These are phyloP conservation scores for Cladorrhinum sp. DNA, from an alignment of 2,329 filamentous ascomycete species.

Conservation along the genomic window DNA sequence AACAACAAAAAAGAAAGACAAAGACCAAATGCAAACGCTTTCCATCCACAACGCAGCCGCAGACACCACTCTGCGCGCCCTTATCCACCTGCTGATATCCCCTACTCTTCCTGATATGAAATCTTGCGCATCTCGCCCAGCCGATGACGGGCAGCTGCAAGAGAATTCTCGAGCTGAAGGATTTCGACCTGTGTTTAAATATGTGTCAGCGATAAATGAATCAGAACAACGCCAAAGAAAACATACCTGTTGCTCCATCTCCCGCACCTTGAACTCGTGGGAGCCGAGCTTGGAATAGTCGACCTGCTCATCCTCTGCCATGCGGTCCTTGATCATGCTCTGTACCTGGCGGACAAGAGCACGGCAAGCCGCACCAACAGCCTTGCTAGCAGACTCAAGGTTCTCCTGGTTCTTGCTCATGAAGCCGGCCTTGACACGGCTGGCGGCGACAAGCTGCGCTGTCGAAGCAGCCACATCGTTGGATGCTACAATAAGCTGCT, in stretches of 20 bases:
- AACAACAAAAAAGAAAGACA: no score
- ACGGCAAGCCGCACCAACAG: slow-evolving; percentile 85
- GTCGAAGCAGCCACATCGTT: slow-evolving; percentile 97
- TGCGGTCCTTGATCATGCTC: slow-evolving; percentile 84
- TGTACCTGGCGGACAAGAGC: slow-evolving; percentile 90
- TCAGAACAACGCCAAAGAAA: not conserved
- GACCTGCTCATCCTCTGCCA: slow-evolving; percentile 75
- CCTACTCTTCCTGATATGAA: slow-evolving; percentile 76
- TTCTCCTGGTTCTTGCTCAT: slow-evolving; percentile 96
- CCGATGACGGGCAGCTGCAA: slow-evolving; percentile 74
- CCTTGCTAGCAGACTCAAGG: slow-evolving; percentile 87
- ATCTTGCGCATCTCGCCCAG: slow-evolving; percentile 98
- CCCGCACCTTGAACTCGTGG: slow-evolving; percentile 96
- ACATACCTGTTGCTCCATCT: slow-evolving; percentile 99
- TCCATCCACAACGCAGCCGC: no score
- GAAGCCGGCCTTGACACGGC: slow-evolving; percentile 93
- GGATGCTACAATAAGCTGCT: slow-evolving; percentile 95
- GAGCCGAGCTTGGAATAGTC: slow-evolving; percentile 86
- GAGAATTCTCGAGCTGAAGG: slow-evolving; percentile 84
- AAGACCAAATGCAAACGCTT: no score
- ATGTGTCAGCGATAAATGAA: slow-evolving; percentile 19
- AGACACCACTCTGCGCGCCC: not conserved
- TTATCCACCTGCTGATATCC: not conserved
- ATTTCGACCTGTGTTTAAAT: slow-evolving; percentile 75
- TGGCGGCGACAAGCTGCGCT: slow-evolving; percentile 92